Conservation (phyloP, 345 rosid species). For the Citropsis articulata region DNA sequence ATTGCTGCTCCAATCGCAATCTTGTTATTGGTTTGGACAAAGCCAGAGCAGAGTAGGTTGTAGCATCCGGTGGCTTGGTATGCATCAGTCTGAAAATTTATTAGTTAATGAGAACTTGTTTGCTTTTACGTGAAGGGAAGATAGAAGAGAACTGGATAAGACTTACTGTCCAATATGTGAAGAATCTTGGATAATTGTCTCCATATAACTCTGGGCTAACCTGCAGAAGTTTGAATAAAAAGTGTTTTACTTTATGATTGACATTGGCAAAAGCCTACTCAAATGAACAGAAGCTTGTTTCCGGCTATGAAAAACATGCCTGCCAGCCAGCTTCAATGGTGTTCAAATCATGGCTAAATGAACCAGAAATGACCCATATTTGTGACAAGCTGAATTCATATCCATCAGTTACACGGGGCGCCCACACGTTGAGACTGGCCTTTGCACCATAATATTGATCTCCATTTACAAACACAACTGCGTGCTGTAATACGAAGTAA, state of each 20-base stretch:
- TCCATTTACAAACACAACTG: slow-evolving; percentile 89
- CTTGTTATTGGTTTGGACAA: slow-evolving; percentile 87
- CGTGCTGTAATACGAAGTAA: slow-evolving; percentile 55
- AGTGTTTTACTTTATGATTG: not conserved
- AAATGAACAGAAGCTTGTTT: not conserved
- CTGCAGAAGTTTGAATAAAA: slow-evolving; percentile 37
- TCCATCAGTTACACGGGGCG: slow-evolving; percentile 67
- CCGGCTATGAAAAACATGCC: slow-evolving; percentile 32
- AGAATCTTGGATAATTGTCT: slow-evolving; percentile 90
- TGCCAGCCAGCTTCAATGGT: slow-evolving; percentile 99
- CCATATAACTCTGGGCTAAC: slow-evolving; percentile 98
- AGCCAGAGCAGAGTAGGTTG: slow-evolving; percentile 92
- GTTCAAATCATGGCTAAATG: slow-evolving; percentile 87
- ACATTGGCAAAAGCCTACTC: not conserved
- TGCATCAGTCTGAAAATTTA: slow-evolving; percentile 72
- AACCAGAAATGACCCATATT: slow-evolving; percentile 94
- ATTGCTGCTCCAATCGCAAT: slow-evolving; percentile 97
- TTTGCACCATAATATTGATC: slow-evolving; percentile 91
- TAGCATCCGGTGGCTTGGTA: slow-evolving; percentile 99
- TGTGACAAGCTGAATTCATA: slow-evolving; percentile 95
- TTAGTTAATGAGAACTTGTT: not conserved
- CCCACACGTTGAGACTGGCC: slow-evolving; percentile 92
- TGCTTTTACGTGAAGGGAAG: not conserved
- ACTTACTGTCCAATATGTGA: slow-evolving; percentile 97
- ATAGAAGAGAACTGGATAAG: not conserved